These are phyloP conservation scores for Glycyrrhiza uralensis DNA, from an alignment of 306 rosid genomes.

Conservation along the genomic window DNA sequence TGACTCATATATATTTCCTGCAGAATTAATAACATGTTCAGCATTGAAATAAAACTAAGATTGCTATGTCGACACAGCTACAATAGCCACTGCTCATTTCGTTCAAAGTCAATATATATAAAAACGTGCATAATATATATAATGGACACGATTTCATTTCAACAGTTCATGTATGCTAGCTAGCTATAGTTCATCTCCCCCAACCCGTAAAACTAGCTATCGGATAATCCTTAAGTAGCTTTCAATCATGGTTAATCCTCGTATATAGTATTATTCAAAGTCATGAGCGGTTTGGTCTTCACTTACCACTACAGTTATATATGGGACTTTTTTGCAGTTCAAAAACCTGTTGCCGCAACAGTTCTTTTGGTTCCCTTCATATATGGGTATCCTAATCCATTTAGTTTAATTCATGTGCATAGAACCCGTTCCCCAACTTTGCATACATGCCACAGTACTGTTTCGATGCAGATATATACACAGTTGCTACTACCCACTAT, in stretches of 20 bases:
- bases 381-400: neutral
- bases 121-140: conserved; percentile 16
- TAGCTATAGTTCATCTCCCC: conserved; percentile 41
- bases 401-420: conserved; percentile 17
- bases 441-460: conserved; percentile 25
- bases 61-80: neutral
- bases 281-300: conserved; percentile 32
- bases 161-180: neutral
- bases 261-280: conserved; percentile 20
- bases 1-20: neutral
- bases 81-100: neutral
- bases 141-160: neutral
- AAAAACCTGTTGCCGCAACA: conserved; percentile 13
- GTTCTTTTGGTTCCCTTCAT: conserved; percentile 29
- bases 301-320: conserved; percentile 29
- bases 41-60: neutral
- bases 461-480: conserved; percentile 20
- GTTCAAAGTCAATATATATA: conserved; percentile 34
- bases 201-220: neutral
- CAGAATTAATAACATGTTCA: neutral
- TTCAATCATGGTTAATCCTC: neutral
- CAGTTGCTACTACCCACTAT: neutral
- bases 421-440: conserved; percentile 23
- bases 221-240: conserved; percentile 12
- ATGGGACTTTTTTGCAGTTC: neutral